These are phyloP conservation scores for Diaporthe helianthi DNA, from an alignment of 2,329 filamentous ascomycete species.

Conservation along the genomic window DNA sequence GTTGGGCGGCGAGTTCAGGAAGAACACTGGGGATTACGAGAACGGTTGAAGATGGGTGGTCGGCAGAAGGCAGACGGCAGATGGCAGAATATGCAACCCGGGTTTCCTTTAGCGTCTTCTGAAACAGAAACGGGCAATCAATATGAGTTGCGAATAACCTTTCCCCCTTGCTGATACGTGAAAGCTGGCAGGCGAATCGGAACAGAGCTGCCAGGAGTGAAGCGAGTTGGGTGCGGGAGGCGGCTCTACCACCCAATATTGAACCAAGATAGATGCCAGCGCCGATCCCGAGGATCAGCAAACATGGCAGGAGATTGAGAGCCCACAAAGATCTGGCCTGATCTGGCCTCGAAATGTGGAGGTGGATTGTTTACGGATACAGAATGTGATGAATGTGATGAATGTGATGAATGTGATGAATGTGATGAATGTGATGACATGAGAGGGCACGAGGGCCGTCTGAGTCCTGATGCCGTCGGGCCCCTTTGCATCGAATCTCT, in stretches of 20 bases:
- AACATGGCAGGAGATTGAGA: constrained; percentile 2
- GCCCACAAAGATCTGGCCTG: not conserved
- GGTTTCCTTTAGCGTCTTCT: constrained; percentile 2
- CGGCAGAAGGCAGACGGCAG: not conserved
- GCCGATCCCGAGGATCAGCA: constrained; percentile 7
- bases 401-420: not conserved
- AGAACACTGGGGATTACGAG: constrained; percentile 12
- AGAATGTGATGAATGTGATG: not conserved
- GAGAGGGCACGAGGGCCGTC: not conserved
- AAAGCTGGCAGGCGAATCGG: constrained; percentile 22
- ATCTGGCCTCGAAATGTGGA: not conserved
- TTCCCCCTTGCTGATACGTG: constrained; percentile 7
- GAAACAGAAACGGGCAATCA: constrained; percentile 20
- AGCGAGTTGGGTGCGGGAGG: not conserved
- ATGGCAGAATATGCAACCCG: not conserved
- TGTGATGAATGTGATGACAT: not conserved
- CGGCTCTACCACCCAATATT: not conserved
- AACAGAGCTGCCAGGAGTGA: constrained; percentile 14
- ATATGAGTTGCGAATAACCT: constrained; percentile 1
- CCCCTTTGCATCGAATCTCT: constrained; percentile 22
- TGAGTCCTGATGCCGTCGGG: constrained; percentile 1
- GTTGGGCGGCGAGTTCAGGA: constrained; percentile 3
- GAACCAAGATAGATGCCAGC: constrained; percentile 7
- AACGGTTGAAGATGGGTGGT: not conserved
- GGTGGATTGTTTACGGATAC: not conserved